Evolutionary conservation across 495 filamentous ascomycete species (phyloP), one percentile per base, ranked within the genome.

Genomic region (Penicillium angulare): DNA sequence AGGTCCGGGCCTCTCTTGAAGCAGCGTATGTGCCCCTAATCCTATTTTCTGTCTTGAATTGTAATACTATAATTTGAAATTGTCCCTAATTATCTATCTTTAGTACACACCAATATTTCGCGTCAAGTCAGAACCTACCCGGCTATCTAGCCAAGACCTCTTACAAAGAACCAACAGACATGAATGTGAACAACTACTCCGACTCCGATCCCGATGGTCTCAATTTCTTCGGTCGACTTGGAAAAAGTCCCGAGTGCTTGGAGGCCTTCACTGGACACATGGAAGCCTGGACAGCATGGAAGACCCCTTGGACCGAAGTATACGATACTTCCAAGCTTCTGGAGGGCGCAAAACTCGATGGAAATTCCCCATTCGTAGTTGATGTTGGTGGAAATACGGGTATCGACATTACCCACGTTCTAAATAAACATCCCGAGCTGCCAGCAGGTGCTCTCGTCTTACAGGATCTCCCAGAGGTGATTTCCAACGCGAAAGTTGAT

Each of bases 331-430:
- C n/a, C 8, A 49, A 49, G 32, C 13, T 40, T 33, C 52, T 67
- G 2, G 50, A 63, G 1, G 51, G 53, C 13, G 52, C 56, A 1
- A 47, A 50, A 7, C 44, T 64, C 0, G 47, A 50, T 8, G 40
- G 57, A 17, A 60, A 43, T 15, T 52, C 33, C 48, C 36, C 61
- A 10, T 56, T 78, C 5, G 68, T 77, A 32, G 75, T 83, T 22
- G 74, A 82, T 50, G 57, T 82, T 7, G 79, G 77, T 32, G 77
- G 79, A 22, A 64, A 73, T 5, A 67, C 71, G 3, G 79, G 79
- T 1, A 74, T 80, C 21, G 73, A 81, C 24, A 67, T 70, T 22
- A 58, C 59, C 13, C 66, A 64, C 9, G 71, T 81, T 39, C 65
- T 67, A 35, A 55, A 60, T 15, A 68, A 64, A 20, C 66, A 65